Evolutionary conservation across 306 rosid genomes (phyloP).

Genomic region (Vigna radiata): DNA sequence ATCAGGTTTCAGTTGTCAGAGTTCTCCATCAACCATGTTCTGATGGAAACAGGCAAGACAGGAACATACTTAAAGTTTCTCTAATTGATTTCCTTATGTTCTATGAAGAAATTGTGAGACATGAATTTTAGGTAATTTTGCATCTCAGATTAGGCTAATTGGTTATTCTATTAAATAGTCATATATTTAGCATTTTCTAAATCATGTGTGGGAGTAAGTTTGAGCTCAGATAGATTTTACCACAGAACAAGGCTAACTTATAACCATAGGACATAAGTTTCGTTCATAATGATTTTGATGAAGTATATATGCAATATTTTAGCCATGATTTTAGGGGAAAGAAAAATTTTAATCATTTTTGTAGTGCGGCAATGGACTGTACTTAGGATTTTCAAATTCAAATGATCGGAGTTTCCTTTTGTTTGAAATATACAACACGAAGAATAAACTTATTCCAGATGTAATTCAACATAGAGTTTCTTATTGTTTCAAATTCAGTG

Average conservation of each 20-base stretch:
- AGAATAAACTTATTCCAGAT: constrained; percentile 18
- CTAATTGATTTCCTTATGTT: constrained; percentile 43
- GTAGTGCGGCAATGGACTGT: not conserved
- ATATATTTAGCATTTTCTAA: constrained; percentile 16
- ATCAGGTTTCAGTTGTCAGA: constrained; percentile 73
- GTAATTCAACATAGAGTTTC: not conserved
- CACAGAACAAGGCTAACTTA: constrained; percentile 11
- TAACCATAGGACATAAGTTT: constrained; percentile 6
- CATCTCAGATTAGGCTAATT: constrained; percentile 36
- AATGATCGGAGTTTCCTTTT: not conserved
- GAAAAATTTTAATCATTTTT: constrained; percentile 3
- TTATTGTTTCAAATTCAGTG: constrained; percentile 3
- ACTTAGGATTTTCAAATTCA: constrained; percentile 21
- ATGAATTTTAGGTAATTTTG: constrained; percentile 38
- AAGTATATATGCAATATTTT: constrained; percentile 15
- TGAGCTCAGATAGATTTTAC: constrained; percentile 32
- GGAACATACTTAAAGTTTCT: constrained; percentile 41
- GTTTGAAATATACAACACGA: constrained; percentile 33
- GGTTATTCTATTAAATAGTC: constrained; percentile 30
- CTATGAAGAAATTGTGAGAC: constrained; percentile 38
- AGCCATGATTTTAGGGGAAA: not conserved
- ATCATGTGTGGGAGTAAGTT: not conserved
- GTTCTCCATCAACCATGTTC: constrained; percentile 86
- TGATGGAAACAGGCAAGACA: constrained; percentile 78
- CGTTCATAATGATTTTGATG: constrained; percentile 11